Percentiles rank a stretch among this genome's conserved stretches.
Conservation (phyloP, 2,329 filamentous ascomycete genomes). For the Ophiostoma montium region DNA sequence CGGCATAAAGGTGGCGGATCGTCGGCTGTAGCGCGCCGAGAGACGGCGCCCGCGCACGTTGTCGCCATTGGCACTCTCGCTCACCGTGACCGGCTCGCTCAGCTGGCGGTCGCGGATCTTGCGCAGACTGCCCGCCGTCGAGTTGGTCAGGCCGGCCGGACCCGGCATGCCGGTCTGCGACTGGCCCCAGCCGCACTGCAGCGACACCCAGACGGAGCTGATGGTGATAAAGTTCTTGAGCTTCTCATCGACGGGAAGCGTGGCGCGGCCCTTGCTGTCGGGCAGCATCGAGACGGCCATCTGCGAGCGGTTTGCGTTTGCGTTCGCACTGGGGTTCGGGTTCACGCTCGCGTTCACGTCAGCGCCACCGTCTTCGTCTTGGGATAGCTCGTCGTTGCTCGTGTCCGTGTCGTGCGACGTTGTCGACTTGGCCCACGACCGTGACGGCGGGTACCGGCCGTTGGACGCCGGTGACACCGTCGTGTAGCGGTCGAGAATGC, state of each 20-base stretch:
- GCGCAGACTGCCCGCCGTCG: neutral
- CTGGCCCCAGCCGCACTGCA: constrained; percentile 27
- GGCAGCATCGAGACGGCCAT: constrained; percentile 5
- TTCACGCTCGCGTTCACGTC: too few relatives aligned
- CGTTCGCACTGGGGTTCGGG: too few relatives aligned
- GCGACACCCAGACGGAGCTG: constrained; percentile 36
- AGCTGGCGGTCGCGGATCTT: neutral
- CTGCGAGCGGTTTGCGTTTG: neutral
- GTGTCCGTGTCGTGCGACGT: constrained; percentile 15
- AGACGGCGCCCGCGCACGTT: constrained; percentile 7
- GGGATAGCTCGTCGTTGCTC: constrained; percentile 8
- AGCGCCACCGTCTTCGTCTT: neutral
- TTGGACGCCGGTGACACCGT: constrained; percentile 34
- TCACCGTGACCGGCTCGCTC: neutral
- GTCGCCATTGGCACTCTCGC: neutral
- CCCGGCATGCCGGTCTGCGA: neutral
- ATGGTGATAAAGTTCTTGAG: constrained; percentile 35
- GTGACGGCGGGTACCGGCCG: constrained; percentile 32
- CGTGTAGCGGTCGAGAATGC: constrained; percentile 55
- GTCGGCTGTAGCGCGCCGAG: constrained; percentile 2
- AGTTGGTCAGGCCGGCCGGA: neutral
- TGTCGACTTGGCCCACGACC: constrained; percentile 15
- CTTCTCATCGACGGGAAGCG: constrained; percentile 26
- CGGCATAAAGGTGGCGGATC: constrained; percentile 7
- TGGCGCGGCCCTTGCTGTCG: constrained; percentile 18